phyloP scores from a whole-genome alignment of 805 yeast genomes.

The Ogataea angusta region DNA sequence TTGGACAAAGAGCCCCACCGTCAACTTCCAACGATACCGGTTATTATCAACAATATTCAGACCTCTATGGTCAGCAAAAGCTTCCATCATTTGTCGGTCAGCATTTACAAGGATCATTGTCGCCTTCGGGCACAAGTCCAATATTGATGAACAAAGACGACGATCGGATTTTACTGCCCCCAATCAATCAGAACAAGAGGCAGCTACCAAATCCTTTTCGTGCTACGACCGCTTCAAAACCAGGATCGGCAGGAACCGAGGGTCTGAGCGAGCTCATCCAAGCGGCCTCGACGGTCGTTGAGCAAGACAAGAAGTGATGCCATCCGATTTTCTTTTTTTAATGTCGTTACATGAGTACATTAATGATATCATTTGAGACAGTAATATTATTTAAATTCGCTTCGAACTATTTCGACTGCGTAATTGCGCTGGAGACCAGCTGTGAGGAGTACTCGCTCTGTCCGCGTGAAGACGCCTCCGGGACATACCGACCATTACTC shows the following conservation, averaged over 20 bases:
- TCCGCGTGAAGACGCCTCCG: neutral
- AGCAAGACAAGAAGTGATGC: slow-evolving; percentile 11
- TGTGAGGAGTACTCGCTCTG: slow-evolving; percentile 13
- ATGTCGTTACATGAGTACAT: neutral
- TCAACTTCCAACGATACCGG: slow-evolving; percentile 11
- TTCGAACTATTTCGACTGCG: slow-evolving; percentile 3
- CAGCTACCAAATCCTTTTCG: slow-evolving; percentile 21
- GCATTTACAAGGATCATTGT: slow-evolving; percentile 6
- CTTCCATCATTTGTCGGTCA: slow-evolving; percentile 6
- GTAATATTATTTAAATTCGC: neutral
- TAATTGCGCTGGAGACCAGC: slow-evolving; percentile 14
- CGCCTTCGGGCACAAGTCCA: slow-evolving; percentile 6
- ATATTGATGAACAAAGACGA: slow-evolving; percentile 9
- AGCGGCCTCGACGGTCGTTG: slow-evolving; percentile 20
- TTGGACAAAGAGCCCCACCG: neutral
- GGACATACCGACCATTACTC: too few relatives aligned
- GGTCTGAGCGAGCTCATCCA: slow-evolving; percentile 22
- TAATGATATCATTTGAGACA: neutral
- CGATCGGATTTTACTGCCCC: slow-evolving; percentile 20
- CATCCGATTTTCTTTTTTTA: neutral
- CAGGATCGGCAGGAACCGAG: slow-evolving; percentile 12
- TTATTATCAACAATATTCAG: slow-evolving; percentile 19
- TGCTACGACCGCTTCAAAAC: neutral
- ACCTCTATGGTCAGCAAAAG: slow-evolving; percentile 16
- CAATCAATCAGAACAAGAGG: slow-evolving; percentile 16